Conservation (phyloP, 2,329 filamentous ascomycete genomes). For the Parastagonospora avenae region DNA sequence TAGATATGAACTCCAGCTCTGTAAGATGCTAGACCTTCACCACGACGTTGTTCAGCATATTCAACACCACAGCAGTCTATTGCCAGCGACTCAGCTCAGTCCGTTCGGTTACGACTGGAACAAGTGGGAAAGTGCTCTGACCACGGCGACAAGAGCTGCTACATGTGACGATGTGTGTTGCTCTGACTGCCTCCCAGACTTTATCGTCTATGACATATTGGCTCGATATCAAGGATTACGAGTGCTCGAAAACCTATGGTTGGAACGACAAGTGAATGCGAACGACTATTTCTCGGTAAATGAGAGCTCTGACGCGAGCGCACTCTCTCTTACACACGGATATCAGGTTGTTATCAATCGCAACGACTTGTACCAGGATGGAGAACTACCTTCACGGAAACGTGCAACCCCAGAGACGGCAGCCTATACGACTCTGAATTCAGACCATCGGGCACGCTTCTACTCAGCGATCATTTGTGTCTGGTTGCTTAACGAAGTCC, state of each 20-base stretch:
- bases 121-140: constrained; percentile 7
- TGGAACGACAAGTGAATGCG: constrained; percentile 18
- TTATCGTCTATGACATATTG: constrained; percentile 23
- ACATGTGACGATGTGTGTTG: background rate
- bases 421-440: constrained; percentile 15
- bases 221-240: constrained; percentile 31
- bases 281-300: constrained; percentile 19
- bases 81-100: constrained; percentile 4
- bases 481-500: constrained; percentile 33
- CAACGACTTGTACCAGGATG: constrained; percentile 8
- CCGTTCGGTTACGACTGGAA: background rate
- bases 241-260: constrained; percentile 26
- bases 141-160: background rate
- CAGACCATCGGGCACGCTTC: constrained; percentile 29
- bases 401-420: constrained; percentile 4
- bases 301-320: constrained; percentile 3
- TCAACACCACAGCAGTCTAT: background rate
- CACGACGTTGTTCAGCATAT: constrained; percentile 21
- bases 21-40: constrained; percentile 23
- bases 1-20: constrained; percentile 29
- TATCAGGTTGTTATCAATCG: constrained; percentile 8
- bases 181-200: constrained; percentile 14
- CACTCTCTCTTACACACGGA: constrained; percentile 2
- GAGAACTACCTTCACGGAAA: background rate
- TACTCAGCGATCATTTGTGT: constrained; percentile 22